phyloP scores from a whole-genome alignment of 192 early-diverging fungal genomes.

The Hyaloraphidium curvatum region DNA sequence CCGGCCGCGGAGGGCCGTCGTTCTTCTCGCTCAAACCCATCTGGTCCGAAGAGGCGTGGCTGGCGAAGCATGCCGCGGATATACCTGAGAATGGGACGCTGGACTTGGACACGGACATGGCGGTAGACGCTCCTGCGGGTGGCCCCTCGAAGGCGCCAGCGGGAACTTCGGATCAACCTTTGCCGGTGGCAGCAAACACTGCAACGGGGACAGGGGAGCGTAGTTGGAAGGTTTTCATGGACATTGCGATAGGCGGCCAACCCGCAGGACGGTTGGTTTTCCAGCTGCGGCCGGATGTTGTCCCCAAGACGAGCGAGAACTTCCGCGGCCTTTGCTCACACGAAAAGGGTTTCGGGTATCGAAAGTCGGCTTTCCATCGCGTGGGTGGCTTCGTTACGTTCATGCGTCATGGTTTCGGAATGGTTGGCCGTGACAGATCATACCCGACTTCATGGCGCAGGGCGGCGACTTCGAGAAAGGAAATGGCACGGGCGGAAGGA shows the following conservation, averaged over 20 bases:
- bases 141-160: background rate
- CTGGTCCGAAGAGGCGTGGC: slow-evolving; percentile 23
- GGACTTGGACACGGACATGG: slow-evolving; percentile 7
- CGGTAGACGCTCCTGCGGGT: background rate
- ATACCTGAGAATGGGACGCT: background rate
- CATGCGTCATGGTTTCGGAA: background rate
- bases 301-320: slow-evolving; percentile 58
- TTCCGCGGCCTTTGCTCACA: slow-evolving; percentile 23
- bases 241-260: slow-evolving; percentile 19
- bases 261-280: slow-evolving; percentile 16
- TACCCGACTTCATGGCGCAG: slow-evolving; percentile 5
- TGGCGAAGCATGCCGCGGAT: slow-evolving; percentile 11
- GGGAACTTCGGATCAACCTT: background rate
- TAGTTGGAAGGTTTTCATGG: slow-evolving; percentile 25
- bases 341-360: slow-evolving; percentile 1
- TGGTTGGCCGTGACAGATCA: background rate
- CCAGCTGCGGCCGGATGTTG: slow-evolving; percentile 43
- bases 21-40: slow-evolving; percentile 6
- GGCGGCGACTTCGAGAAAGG: slow-evolving; percentile 8
- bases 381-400: background rate
- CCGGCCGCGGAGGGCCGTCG: slow-evolving; percentile 9
- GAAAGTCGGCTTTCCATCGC: background rate
- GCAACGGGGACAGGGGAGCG: slow-evolving; percentile 5
- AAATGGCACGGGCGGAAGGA: slow-evolving; percentile 8
- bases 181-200: background rate